A percentile compares a stretch with the other conserved stretches of the same genome.
Evolutionary conservation across 2,329 filamentous ascomycete species (phyloP).

Genomic region (Fusarium musae): DNA sequence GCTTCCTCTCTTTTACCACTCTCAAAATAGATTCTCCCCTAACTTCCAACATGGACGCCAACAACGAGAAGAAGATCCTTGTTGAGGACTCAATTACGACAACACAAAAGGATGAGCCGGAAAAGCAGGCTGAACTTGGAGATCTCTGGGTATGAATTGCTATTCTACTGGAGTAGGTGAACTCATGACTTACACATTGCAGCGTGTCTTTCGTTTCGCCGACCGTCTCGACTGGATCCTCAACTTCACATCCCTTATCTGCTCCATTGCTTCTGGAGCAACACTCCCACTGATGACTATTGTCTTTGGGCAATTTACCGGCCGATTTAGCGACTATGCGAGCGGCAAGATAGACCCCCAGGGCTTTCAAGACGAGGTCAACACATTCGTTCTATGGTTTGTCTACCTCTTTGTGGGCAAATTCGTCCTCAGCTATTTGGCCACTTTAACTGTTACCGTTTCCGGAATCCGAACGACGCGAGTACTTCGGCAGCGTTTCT

Average conservation of each 20-base stretch:
- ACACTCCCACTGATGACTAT: constrained; percentile 28
- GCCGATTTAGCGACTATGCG: constrained; percentile 22
- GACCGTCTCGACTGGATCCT: constrained; percentile 29
- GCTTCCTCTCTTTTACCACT: neutral
- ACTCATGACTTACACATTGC: neutral
- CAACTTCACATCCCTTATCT: constrained; percentile 17
- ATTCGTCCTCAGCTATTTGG: constrained; percentile 23
- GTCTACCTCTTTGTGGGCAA: constrained; percentile 32
- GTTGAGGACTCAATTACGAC: constrained; percentile 3
- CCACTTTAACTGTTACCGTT: constrained; percentile 6
- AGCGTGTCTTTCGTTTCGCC: constrained; percentile 32
- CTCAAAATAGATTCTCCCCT: neutral
- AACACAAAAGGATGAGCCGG: constrained; percentile 4
- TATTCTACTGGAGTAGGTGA: accelerated
- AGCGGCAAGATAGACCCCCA: constrained; percentile 1
- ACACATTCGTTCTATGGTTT: constrained; percentile 29
- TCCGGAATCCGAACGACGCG: constrained; percentile 29
- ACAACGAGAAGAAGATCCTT: constrained; percentile 11
- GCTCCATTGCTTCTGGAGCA: constrained; percentile 21
- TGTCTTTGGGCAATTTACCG: constrained; percentile 28
- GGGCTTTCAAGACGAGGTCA: constrained; percentile 11
- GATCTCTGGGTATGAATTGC: constrained; percentile 12
- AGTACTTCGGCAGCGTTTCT: constrained; percentile 15
- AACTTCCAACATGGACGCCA: neutral
- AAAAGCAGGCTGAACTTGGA: constrained; percentile 6